Base-by-base conservation (phyloP, 805 yeast genomes). In the Pichia thaimueangensis region DNA sequence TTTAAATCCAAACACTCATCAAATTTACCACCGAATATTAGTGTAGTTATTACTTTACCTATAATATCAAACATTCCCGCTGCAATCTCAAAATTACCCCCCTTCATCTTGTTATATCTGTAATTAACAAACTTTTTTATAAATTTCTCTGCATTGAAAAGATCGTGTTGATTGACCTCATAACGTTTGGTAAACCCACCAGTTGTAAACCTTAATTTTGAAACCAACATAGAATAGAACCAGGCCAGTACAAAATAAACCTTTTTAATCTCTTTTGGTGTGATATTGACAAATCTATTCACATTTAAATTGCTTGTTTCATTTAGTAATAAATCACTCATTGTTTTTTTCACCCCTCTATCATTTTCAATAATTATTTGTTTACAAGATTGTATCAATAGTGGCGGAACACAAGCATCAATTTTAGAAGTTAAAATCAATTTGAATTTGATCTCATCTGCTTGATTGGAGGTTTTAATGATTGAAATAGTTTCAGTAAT, bases 151-250 rank as follows among this genome's bases (percentile, higher is more conserved):
- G 78, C 80, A 19, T 76, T 67, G 10, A 64, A 60, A 41, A 81
- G 71, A 56, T 89, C 96, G n/a, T 79, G 61, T 43, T 84, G 86
- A 55, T 75, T 84, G 52, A 88, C 74, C 46, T 84, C 94, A 54
- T 86, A 82, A 9, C 50, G 54, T 49, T 73, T 72, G 1, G 62
- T 51, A 61, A 85, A 84, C 2, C 91, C 86, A 3, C 74, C 55
- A 0, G 91, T 87, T 1, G 68, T 70, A 48, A 70, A 81, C 36
- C 82, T 65, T 38, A 74, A 57, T 41, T 86, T 60, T 46, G 79
- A 87, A 28, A 69, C 69, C 3, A 86, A 54, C 1, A 82, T 55
- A 0, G 84, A 70, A 55, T 86, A 94, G 47, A 73, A 72, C 95
- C 95, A 86, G 0, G 77, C 68, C 5, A 84, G 49, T 22, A 82